phyloP scores from a whole-genome alignment of 2,329 filamentous ascomycete species.

The Aspergillus thermomutatus region DNA sequence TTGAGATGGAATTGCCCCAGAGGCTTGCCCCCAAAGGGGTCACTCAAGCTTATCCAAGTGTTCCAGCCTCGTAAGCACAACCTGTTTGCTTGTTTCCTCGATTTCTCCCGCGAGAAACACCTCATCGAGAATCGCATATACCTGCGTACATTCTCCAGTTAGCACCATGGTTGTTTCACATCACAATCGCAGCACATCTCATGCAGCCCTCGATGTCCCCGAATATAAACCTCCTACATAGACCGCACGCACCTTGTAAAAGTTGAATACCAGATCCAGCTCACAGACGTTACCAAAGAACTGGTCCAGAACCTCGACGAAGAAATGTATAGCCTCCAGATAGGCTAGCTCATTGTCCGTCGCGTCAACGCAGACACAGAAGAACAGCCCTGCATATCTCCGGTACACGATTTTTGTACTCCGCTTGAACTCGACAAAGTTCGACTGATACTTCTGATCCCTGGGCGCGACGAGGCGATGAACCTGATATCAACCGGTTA shows the following conservation, averaged over 20 bases:
- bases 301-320: constrained; percentile 95
- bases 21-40: constrained; percentile 17
- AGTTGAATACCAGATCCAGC: constrained; percentile 78
- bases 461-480: constrained; percentile 96
- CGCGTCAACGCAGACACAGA: constrained; percentile 97
- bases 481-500: constrained; percentile 53
- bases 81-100: constrained; percentile 97
- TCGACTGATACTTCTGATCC: constrained; percentile 99
- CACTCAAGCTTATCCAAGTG: constrained; percentile 95
- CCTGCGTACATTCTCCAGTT: constrained; percentile 45
- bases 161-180: neutral
- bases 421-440: constrained; percentile 81
- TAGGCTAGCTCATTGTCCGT: constrained; percentile 98
- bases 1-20: neutral
- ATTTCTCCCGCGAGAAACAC: constrained; percentile 98
- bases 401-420: constrained; percentile 93
- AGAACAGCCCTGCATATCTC: constrained; percentile 95
- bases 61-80: constrained; percentile 88
- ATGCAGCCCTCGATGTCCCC: neutral
- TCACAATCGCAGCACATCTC: neutral
- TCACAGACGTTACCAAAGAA: constrained; percentile 99
- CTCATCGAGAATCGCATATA: constrained; percentile 97
- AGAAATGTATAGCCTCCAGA: constrained; percentile 97
- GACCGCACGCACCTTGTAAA: constrained; percentile 57
- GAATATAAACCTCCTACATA: neutral